These are phyloP conservation scores for Colletotrichum sp. DNA, from an alignment of 2,329 filamentous ascomycete genomes.

Conservation along the genomic window DNA sequence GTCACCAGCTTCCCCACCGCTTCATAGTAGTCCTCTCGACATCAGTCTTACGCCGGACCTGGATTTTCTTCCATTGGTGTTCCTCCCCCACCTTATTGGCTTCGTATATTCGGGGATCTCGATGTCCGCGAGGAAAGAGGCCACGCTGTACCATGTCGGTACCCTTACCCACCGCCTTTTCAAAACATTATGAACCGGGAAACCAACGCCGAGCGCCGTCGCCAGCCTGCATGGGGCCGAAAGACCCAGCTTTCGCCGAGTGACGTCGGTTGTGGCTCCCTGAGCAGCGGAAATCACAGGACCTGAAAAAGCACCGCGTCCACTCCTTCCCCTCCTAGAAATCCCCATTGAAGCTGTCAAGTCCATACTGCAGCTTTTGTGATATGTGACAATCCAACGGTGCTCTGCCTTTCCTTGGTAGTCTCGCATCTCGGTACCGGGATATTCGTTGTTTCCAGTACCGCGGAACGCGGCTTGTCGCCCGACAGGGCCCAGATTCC, in stretches of 20 bases:
- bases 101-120: neutral
- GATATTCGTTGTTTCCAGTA: neutral
- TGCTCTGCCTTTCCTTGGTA: neutral
- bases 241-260: neutral
- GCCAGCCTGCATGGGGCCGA: neutral
- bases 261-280: conserved; percentile 9
- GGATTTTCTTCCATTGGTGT: neutral
- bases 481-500: neutral
- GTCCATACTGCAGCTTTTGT: neutral
- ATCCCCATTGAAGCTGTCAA: conserved; percentile 7
- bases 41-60: neutral
- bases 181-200: neutral
- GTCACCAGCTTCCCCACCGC: conserved; percentile 2
- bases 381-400: conserved; percentile 7
- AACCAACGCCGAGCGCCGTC: neutral
- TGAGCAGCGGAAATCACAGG: neutral
- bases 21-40: neutral
- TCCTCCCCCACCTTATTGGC: neutral
- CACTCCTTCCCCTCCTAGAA: neutral
- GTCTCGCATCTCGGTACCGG: neutral
- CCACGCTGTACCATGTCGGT: neutral
- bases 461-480: conserved; percentile 15
- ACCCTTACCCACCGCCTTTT: neutral
- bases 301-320: neutral
- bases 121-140: neutral